Conservation (phyloP, 345 rosid genomes). For the Corymbia maculata region DNA sequence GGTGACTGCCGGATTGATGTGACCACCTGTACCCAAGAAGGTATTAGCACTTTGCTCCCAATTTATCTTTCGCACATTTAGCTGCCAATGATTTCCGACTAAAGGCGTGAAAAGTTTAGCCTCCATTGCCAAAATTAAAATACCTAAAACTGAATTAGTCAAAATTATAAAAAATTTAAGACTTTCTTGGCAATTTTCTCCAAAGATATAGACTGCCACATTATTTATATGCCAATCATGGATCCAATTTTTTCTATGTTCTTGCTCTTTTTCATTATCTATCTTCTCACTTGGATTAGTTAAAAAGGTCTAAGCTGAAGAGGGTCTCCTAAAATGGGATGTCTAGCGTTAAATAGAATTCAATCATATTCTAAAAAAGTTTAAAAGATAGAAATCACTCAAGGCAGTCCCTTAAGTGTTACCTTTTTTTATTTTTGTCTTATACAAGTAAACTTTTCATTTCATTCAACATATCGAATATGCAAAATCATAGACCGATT, state of each 20-base stretch:
- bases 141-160: too few relatives aligned
- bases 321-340: neutral
- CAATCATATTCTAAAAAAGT: neutral
- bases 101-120: too few relatives aligned
- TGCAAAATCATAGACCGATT: neutral
- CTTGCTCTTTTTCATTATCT: neutral
- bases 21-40: constrained; percentile 15
- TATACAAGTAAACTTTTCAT: neutral
- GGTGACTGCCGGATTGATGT: constrained; percentile 35
- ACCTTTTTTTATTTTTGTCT: neutral
- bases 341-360: neutral
- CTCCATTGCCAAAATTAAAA: too few relatives aligned
- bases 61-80: neutral
- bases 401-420: neutral
- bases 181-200: too few relatives aligned
- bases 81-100: too few relatives aligned
- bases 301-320: neutral
- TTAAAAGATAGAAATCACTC: neutral
- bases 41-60: neutral
- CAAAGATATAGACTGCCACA: too few relatives aligned
- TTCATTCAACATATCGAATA: neutral
- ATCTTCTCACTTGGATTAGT: neutral
- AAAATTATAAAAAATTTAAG: too few relatives aligned
- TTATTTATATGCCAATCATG: too few relatives aligned
- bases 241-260: neutral